Conservation (phyloP, 2,329 filamentous ascomycete species). For the Colletotrichum godetiae region DNA sequence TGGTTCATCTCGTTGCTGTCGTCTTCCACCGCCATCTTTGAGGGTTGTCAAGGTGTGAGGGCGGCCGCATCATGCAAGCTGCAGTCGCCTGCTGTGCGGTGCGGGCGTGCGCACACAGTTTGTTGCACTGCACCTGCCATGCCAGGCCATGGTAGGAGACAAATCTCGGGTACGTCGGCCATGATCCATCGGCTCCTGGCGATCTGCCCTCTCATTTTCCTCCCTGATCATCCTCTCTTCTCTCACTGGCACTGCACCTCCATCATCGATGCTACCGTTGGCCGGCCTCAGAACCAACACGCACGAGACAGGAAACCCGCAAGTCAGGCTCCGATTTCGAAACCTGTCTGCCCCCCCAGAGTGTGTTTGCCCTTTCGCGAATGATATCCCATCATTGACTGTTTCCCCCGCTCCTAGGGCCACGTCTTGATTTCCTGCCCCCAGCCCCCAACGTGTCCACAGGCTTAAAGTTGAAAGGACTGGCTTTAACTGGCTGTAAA, state of each 20-base stretch:
- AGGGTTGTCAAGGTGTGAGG: neutral
- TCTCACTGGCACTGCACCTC: too few species aligned
- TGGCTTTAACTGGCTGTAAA: slow-evolving; percentile 27
- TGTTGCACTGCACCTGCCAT: slow-evolving; percentile 29
- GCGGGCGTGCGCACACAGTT: slow-evolving; percentile 27
- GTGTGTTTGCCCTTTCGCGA: slow-evolving; percentile 10
- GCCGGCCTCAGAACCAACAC: neutral
- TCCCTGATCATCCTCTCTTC: neutral
- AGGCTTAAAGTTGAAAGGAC: neutral
- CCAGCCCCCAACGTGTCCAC: slow-evolving; percentile 3
- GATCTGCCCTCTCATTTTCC: neutral
- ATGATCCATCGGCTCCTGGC: neutral
- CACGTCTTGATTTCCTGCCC: slow-evolving; percentile 8
- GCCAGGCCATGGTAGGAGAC: neutral
- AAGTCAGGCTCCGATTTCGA: neutral
- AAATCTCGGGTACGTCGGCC: slow-evolving; percentile 8
- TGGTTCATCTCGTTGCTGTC: slow-evolving; percentile 3
- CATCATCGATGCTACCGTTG: neutral
- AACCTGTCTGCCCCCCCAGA: neutral
- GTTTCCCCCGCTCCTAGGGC: slow-evolving; percentile 17
- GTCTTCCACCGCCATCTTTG: neutral
- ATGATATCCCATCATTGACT: slow-evolving; percentile 3
- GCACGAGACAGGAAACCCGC: neutral
- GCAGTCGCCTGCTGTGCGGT: slow-evolving; percentile 19
- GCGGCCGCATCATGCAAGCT: slow-evolving; percentile 25